A percentile compares a stretch with the other conserved stretches of the same genome.
Evolutionary conservation across 2,329 filamentous ascomycete species (phyloP).

Genomic region (Nannizziopsis arthrosporioides): DNA sequence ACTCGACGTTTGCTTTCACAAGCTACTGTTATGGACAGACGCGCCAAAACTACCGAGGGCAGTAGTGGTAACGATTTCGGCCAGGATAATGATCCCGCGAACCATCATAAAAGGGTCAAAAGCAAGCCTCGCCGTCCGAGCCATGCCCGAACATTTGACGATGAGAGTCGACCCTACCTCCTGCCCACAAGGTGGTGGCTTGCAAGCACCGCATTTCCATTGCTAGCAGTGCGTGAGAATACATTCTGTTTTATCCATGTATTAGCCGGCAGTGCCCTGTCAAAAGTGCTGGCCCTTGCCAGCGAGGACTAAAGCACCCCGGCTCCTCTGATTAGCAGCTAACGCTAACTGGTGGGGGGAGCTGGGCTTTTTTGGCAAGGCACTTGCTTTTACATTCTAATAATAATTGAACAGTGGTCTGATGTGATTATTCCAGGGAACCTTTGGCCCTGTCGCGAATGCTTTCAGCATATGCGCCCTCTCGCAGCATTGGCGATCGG

Average conservation of each 20-base stretch:
- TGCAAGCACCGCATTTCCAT: constrained; percentile 46
- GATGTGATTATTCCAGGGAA: constrained; percentile 24
- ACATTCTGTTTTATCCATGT: neutral
- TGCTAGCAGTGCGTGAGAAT: constrained; percentile 36
- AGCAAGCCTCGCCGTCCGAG: no score
- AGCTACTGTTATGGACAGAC: no score
- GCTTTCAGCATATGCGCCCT: constrained; percentile 46
- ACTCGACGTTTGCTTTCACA: no score
- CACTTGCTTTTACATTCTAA: neutral
- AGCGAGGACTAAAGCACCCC: neutral
- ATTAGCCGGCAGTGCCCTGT: neutral
- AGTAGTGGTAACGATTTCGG: no score
- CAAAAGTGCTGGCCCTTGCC: neutral
- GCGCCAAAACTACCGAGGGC: no score
- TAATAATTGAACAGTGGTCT: constrained; percentile 5
- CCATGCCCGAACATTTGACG: neutral
- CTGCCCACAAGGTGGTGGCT: constrained; percentile 46
- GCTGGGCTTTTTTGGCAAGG: no score
- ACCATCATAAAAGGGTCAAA: no score
- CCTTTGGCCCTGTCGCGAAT: constrained; percentile 45
- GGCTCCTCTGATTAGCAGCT: no score
- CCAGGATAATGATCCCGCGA: no score
- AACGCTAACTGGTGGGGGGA: no score
- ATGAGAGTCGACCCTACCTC: constrained; percentile 11
- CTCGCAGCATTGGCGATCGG: constrained; percentile 45